Evolutionary conservation across 306 rosid species (phyloP).

Genomic region (Cicer cuneatum): DNA sequence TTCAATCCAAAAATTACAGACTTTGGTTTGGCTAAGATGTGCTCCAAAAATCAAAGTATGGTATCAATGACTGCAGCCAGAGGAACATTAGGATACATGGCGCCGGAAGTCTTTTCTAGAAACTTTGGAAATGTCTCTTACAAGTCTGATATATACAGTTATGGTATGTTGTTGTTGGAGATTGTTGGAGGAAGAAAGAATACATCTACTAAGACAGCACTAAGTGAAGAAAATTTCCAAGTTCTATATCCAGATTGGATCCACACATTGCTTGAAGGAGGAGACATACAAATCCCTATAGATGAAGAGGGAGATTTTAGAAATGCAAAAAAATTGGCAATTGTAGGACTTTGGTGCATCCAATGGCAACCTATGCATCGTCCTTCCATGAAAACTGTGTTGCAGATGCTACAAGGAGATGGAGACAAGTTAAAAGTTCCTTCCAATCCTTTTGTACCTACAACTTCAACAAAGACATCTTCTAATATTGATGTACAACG

Average conservation of each 20-base stretch:
- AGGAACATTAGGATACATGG: conserved; percentile 30
- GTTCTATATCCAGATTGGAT: conserved; percentile 3
- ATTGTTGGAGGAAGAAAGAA: conserved; percentile 30
- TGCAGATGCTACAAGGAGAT: conserved; percentile 31
- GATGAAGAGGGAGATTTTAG: conserved; percentile 7
- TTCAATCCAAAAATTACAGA: conserved; percentile 12
- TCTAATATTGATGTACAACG: background rate
- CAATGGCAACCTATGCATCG: conserved; percentile 34
- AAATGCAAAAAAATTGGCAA: conserved; percentile 30
- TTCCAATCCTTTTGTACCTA: conserved; percentile 16
- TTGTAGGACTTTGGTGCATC: conserved; percentile 30
- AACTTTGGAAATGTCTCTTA: conserved; percentile 18
- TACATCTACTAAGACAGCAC: background rate
- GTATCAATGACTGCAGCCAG: conserved; percentile 24
- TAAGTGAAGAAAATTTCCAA: background rate
- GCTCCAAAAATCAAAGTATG: conserved; percentile 23
- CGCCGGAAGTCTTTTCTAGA: conserved; percentile 22
- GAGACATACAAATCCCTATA: background rate
- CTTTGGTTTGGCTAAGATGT: conserved; percentile 34
- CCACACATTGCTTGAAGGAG: background rate
- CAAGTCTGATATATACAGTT: conserved; percentile 29
- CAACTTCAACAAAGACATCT: background rate
- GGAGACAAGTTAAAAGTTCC: conserved; percentile 5
- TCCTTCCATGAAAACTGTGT: conserved; percentile 27
- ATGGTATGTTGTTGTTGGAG: conserved; percentile 8